Base-by-base conservation (phyloP, 371 early-diverging fungal species). In the Mortierella polycephala region DNA sequence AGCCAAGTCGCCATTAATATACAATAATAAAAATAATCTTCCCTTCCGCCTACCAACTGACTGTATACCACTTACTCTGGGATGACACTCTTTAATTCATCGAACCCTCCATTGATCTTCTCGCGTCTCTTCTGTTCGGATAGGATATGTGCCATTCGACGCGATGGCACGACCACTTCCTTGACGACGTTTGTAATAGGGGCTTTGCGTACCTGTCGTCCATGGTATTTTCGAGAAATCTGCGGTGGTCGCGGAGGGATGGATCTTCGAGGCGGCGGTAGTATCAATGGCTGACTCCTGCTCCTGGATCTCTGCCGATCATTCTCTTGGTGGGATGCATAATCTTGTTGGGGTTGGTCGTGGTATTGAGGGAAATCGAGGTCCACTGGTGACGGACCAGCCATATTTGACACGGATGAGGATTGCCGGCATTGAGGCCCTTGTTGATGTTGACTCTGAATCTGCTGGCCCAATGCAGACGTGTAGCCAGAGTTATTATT, bases 81-180 rank as follows among this genome's bases (percentile, higher is more conserved):
- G 23, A 82, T 82, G 12, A 81, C 77, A 44, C 69, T 72, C 58
- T 73, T 82, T 37, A 84, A 59, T 49, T 82, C 84, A 23, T 84
- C 83, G 50, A 84, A 84, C 1, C 84, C 84, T 7, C 62, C 79
- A 50, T 84, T 84, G n/a, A 84, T 84, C 62, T 84, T 84, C 21
- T 74, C 82, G 37, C 84, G 70, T 12, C 84, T 62, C 64, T 82
- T 82, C 63, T 84, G 85, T 55, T 84, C 84, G 5, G 81, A 71
- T 6, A 79, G 53, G 9, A 84, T 84, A 63, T 84, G 84, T 6
- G 84, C 82, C 67, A 79, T 66, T 6, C 84, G 73, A 59, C 84
- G 83, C 10, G 69, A 65, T 9, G 81, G 81, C 0, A 56, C 53
- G 37, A 62, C 59, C 1, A 66, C 55, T 10, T 75, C 70, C 44